These are phyloP conservation scores for Penicillium vulpinum DNA, from an alignment of 2,329 filamentous ascomycete species.

Conservation along the genomic window DNA sequence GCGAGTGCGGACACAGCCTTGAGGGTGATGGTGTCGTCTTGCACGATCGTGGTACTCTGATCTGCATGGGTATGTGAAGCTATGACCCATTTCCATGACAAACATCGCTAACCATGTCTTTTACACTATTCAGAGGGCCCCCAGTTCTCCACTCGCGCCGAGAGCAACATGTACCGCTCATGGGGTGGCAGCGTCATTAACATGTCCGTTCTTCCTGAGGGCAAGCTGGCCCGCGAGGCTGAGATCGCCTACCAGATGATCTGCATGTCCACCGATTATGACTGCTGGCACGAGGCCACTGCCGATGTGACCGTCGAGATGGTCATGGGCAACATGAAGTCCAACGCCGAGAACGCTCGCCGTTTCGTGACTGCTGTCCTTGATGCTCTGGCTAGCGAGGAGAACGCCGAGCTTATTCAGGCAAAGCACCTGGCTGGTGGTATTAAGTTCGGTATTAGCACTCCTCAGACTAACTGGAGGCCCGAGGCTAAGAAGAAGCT, in stretches of 20 bases:
- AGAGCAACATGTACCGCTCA: constrained; percentile 89
- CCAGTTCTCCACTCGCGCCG: constrained; percentile 93
- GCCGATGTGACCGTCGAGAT: constrained; percentile 89
- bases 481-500: constrained; percentile 76
- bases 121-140: constrained; percentile 70
- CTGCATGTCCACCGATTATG: constrained; percentile 99
- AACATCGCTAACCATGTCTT: not conserved
- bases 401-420: constrained; percentile 71
- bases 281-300: constrained; percentile 86
- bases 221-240: constrained; percentile 92
- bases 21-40: constrained; percentile 81
- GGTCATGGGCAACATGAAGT: constrained; percentile 95
- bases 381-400: constrained; percentile 76
- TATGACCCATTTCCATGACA: not conserved
- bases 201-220: constrained; percentile 94
- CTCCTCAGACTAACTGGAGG: constrained; percentile 71
- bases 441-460: constrained; percentile 80
- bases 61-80: constrained; percentile 79
- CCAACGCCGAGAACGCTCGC: constrained; percentile 85
- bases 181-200: constrained; percentile 97
- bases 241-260: constrained; percentile 98
- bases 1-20: constrained; percentile 72
- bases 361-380: constrained; percentile 82
- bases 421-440: constrained; percentile 80
- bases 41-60: constrained; percentile 78